Evolutionary conservation across 306 rosid species (phyloP).

Genomic region (Trifolium repens): DNA sequence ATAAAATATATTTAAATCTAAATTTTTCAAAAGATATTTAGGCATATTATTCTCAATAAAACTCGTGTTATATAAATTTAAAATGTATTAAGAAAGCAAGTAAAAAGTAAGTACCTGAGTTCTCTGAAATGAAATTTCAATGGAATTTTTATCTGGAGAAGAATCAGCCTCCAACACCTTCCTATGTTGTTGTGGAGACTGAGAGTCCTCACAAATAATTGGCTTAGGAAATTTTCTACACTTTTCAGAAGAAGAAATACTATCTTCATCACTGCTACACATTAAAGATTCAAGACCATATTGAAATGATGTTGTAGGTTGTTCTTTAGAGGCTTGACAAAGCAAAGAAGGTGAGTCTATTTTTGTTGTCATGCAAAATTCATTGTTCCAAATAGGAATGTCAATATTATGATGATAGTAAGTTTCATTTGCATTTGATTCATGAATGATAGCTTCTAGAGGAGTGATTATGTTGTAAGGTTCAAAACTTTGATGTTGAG

Average conservation of each 20-base stretch:
- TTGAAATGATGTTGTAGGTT: conserved; percentile 9
- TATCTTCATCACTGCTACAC: conserved; percentile 6
- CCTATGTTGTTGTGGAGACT: too few species aligned
- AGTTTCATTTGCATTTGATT: conserved; percentile 1
- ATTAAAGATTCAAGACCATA: conserved; percentile 16
- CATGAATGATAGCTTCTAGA: not conserved
- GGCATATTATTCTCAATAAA: too few species aligned
- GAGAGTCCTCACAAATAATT: too few species aligned
- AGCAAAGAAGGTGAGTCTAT: not conserved
- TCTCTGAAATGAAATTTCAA: conserved; percentile 14
- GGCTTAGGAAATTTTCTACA: not conserved
- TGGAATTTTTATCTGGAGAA: not conserved
- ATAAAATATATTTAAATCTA: too few species aligned
- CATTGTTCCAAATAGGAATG: conserved; percentile 19
- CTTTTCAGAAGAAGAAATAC: conserved; percentile 15
- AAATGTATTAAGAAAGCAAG: not conserved
- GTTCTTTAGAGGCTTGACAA: not conserved
- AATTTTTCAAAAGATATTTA: too few species aligned
- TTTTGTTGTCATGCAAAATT: conserved; percentile 1
- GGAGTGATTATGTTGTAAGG: not conserved
- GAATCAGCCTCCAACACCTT: not conserved
- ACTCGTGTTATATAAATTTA: too few species aligned
- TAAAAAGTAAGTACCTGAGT: not conserved
- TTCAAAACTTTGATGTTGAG: not conserved
- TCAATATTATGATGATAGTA: not conserved